Evolutionary conservation across 2,329 filamentous ascomycete genomes (phyloP).

Genomic region (Eurotiales sp.): DNA sequence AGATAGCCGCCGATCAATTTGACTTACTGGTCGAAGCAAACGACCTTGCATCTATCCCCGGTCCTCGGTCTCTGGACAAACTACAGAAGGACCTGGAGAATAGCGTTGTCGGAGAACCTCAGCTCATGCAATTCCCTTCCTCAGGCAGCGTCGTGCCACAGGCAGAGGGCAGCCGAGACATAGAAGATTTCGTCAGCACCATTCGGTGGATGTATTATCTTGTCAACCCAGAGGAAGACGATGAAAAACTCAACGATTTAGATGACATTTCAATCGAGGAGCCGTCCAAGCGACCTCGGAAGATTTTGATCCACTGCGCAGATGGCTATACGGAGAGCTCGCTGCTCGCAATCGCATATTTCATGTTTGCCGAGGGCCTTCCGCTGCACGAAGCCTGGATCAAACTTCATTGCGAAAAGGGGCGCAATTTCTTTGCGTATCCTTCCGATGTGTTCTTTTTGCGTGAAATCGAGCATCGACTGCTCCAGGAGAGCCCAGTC

Average conservation of each 20-base stretch:
- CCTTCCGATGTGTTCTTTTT: slow-evolving; percentile 82
- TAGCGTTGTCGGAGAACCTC: slow-evolving; percentile 47
- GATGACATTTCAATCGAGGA: slow-evolving; percentile 54
- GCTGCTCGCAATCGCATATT: slow-evolving; percentile 83
- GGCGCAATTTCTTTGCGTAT: slow-evolving; percentile 95
- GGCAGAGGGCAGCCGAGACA: slow-evolving; percentile 76
- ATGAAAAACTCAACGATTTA: slow-evolving; percentile 46
- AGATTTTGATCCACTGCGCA: slow-evolving; percentile 84
- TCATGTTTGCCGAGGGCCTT: slow-evolving; percentile 82
- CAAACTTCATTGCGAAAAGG: slow-evolving; percentile 71
- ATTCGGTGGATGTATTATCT: slow-evolving; percentile 88
- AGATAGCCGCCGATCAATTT: slow-evolving; percentile 57
- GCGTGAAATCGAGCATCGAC: slow-evolving; percentile 68
- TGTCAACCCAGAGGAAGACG: slow-evolving; percentile 57
- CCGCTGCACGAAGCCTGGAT: slow-evolving; percentile 85
- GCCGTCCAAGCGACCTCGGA: slow-evolving; percentile 51
- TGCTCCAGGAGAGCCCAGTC: slow-evolving; percentile 56
- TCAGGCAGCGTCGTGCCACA: slow-evolving; percentile 89
- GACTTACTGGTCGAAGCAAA: slow-evolving; percentile 86
- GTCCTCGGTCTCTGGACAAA: slow-evolving; percentile 61
- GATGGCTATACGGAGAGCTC: slow-evolving; percentile 97
- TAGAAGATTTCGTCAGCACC: slow-evolving; percentile 78
- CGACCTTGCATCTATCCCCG: slow-evolving; percentile 74
- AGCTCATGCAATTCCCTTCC: slow-evolving; percentile 73
- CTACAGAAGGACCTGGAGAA: slow-evolving; percentile 55